phyloP scores from a whole-genome alignment of 805 yeast genomes.

The Yarrowia hollandica region DNA sequence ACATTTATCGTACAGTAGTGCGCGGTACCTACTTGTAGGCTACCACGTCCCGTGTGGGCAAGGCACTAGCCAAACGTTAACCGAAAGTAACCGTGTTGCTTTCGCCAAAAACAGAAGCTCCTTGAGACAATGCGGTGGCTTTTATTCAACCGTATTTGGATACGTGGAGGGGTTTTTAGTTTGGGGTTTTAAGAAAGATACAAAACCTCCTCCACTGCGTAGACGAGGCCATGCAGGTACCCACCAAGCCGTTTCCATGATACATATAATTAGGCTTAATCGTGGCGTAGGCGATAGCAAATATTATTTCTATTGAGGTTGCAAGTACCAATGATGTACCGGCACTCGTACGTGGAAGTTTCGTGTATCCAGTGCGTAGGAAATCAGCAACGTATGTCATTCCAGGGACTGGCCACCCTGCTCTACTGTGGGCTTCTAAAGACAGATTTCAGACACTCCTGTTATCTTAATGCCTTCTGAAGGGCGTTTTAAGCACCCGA shows the following conservation, averaged over 20 bases:
- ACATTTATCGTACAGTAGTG: constrained; percentile 4
- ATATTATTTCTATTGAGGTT: too few species aligned
- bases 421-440: too few species aligned
- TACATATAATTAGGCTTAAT: neutral
- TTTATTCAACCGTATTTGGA: neutral
- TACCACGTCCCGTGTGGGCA: neutral
- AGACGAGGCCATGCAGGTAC: constrained; percentile 19
- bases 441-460: too few species aligned
- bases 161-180: constrained; percentile 17
- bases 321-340: too few species aligned
- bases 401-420: too few species aligned
- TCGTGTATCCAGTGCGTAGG: too few species aligned
- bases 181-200: too few species aligned
- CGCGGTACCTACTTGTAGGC: constrained; percentile 7
- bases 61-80: constrained; percentile 1
- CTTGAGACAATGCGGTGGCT: neutral
- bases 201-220: too few species aligned
- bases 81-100: neutral
- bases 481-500: too few species aligned
- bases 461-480: too few species aligned
- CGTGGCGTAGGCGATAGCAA: neutral
- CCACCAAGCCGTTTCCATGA: neutral
- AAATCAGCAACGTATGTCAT: too few species aligned
- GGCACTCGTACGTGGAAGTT: too few species aligned
- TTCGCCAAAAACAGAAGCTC: neutral